Evolutionary conservation across 2,329 filamentous ascomycete genomes (phyloP).

Genomic region (Talaromyces sp.): DNA sequence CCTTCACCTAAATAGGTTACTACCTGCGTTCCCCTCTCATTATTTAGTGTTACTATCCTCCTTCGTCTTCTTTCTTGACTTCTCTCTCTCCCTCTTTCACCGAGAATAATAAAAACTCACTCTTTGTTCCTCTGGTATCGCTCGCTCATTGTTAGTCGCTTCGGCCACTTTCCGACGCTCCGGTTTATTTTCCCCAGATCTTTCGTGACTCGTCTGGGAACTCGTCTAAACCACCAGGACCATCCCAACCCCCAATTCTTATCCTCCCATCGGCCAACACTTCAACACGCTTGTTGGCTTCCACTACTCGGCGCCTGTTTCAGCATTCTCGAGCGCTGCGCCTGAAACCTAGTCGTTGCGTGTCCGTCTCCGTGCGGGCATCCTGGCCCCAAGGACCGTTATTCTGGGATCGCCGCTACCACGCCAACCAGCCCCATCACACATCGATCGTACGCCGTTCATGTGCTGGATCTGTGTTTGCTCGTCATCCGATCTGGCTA

Average conservation of each 20-base stretch:
- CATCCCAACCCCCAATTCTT: not conserved
- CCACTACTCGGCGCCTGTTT: not conserved
- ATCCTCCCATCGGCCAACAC: no score
- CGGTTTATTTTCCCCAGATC: not conserved
- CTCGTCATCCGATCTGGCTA: not conserved
- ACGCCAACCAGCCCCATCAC: not conserved
- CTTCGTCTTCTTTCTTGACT: not conserved
- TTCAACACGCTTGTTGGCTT: no score
- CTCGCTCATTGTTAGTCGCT: not conserved
- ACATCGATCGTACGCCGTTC: not conserved
- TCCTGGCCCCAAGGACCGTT: not conserved
- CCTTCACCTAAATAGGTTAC: no score
- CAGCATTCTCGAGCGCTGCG: not conserved
- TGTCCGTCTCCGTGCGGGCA: not conserved
- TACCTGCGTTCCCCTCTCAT: not conserved
- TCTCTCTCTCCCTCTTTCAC: not conserved
- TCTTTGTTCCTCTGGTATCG: not conserved
- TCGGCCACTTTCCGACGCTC: not conserved
- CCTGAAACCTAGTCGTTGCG: not conserved
- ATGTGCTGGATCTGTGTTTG: not conserved
- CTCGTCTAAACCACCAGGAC: not conserved
- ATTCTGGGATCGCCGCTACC: not conserved
- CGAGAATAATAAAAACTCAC: not conserved
- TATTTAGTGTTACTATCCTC: not conserved
- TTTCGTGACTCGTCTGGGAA: not conserved